Percentiles rank a stretch among this genome's conserved stretches.
phyloP scores from a whole-genome alignment of 2,329 filamentous ascomycete genomes.

The Trichoderma brevicompactum region DNA sequence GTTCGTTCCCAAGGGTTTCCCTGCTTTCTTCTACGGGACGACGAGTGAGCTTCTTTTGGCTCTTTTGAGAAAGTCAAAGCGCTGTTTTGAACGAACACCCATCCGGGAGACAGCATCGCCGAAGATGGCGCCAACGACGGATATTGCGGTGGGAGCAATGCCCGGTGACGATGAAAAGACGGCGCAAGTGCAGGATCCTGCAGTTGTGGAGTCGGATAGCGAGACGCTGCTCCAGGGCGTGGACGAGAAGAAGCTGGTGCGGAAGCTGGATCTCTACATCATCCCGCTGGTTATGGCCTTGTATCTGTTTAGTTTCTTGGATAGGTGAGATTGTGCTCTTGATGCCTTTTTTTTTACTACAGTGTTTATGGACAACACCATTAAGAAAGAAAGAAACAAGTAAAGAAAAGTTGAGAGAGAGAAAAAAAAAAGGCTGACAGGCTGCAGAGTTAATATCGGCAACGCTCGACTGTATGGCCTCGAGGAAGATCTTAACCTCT shows the following conservation, averaged over 20 bases:
- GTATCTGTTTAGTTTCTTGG: conserved; percentile 77
- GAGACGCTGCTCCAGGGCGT: conserved; percentile 11
- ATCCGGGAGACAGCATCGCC: too few relatives aligned
- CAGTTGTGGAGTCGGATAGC: background rate
- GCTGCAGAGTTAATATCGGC: conserved; percentile 69
- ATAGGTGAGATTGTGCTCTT: conserved; percentile 53
- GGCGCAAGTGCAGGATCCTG: background rate
- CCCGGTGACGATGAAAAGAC: background rate
- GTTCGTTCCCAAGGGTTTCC: background rate
- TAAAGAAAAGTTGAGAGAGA: too few relatives aligned
- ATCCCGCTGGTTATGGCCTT: conserved; percentile 70
- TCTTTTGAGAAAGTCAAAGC: background rate
- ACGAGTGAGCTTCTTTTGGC: background rate
- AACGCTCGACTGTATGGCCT: conserved; percentile 70
- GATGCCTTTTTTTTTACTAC: too few relatives aligned
- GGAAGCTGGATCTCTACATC: conserved; percentile 67
- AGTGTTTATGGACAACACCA: too few relatives aligned
- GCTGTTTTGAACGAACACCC: background rate
- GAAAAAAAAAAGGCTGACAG: background rate
- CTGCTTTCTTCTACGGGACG: background rate
- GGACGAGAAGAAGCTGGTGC: conserved; percentile 61
- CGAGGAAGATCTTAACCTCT: conserved; percentile 64
- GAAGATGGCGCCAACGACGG: background rate
- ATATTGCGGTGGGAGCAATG: background rate
- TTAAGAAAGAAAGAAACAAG: background rate